A percentile compares a stretch with the other conserved stretches of the same genome.
These are phyloP conservation scores for Parasitella parasitica DNA, from an alignment of 371 early-diverging fungal species.

Conservation along the genomic window DNA sequence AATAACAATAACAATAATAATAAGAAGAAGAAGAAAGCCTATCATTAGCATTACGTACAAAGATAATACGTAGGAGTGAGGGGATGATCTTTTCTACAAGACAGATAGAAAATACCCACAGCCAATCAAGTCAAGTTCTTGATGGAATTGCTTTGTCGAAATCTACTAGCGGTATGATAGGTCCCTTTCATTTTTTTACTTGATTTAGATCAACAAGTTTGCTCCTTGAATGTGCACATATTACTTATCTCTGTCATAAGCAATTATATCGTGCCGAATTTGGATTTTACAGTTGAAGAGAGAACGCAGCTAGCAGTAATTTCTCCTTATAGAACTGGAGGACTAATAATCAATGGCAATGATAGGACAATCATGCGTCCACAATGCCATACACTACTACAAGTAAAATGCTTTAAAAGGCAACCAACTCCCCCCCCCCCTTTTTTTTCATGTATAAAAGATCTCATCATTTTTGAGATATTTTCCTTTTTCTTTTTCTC, in stretches of 20 bases:
- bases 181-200: constrained; percentile 7
- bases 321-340: neutral
- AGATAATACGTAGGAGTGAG: too few relatives aligned
- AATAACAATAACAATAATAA: too few relatives aligned
- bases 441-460: neutral
- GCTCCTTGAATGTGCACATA: neutral
- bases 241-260: neutral
- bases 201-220: constrained; percentile 2
- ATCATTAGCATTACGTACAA: too few relatives aligned
- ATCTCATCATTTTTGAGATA: neutral
- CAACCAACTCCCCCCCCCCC: constrained; percentile 13
- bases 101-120: neutral
- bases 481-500: constrained; percentile 6
- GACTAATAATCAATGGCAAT: neutral
- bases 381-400: neutral
- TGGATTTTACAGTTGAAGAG: neutral
- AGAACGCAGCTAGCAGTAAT: neutral
- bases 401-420: constrained; percentile 13
- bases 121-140: constrained; percentile 7
- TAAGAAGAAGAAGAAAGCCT: too few relatives aligned
- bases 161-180: constrained; percentile 5
- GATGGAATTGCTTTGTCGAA: constrained; percentile 3
- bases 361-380: neutral
- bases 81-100: neutral
- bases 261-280: neutral